Evolutionary conservation across 2,329 filamentous ascomycete species (phyloP), one percentile per base, ranked within the genome.

Genomic region (Monosporascus sp.): DNA sequence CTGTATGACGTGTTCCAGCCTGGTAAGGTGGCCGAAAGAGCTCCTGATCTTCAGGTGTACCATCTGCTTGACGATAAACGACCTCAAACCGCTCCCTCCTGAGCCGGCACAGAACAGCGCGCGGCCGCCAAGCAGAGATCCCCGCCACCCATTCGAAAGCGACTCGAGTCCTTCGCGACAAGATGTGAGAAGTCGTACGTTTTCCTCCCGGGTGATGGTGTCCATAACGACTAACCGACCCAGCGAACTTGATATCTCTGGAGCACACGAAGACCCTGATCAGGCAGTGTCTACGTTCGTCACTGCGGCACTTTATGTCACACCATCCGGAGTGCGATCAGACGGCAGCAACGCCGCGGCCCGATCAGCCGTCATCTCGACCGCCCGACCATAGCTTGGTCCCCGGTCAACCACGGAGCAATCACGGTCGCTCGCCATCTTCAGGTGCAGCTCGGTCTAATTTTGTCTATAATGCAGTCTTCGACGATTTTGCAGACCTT

Each of bases 1-100:
- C 61, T 96, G 91, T 68, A 91, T 93, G 82, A 92, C 90, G 36
- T 96, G 91, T 69, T 88, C 86, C 62, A 88, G 87, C 51, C 82
- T 85, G 52, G 86, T 95, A 58, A 81, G 87, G 52, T 96, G 90
- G 86, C 90, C 90, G 2, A 82, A 79, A 56, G 82, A 86, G 50
- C 72, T 91, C 56, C 81, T 81, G 37, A 81, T 86, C 38, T 96
- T 94, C 69, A 82, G 90, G 61, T 96, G 91, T 69, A 88, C 88
- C 42, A 86, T 89, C 51, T 96, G 91, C 68, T 74, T 89, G 62
- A 94, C 88, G 18, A 84, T 96, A 65, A 96, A 95, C 66, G 90
- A 96, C 66, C 70, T 96, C 50, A 76, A 80, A 54, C 77, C 78
- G 1, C 51, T 57, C 27, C 66, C 65, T 34, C 63, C 67, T 14